Evolutionary conservation across 2,329 filamentous ascomycete genomes (phyloP).

Genomic region (Xylaria sp.): DNA sequence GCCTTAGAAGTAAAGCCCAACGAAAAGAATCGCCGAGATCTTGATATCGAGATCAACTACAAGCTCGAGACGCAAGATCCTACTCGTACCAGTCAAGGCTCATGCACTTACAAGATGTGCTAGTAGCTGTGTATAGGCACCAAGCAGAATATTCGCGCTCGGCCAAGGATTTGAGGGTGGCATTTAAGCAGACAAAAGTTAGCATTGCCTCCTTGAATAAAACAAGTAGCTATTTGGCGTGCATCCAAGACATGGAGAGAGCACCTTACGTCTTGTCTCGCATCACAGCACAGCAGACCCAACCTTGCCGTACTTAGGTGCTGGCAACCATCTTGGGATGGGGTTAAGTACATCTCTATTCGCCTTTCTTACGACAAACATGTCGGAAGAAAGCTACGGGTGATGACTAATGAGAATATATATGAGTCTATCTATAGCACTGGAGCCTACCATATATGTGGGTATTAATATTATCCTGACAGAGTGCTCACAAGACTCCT

Average conservation of each 20-base stretch:
- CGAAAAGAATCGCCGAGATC: slow-evolving; percentile 90
- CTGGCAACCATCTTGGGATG: slow-evolving; percentile 9
- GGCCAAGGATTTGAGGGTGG: background rate
- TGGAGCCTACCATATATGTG: slow-evolving; percentile 4
- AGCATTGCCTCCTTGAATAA: slow-evolving; percentile 13
- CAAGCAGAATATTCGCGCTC: slow-evolving; percentile 5
- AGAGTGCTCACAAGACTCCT: slow-evolving; percentile 1
- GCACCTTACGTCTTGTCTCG: background rate
- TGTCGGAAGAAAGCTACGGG: slow-evolving; percentile 21
- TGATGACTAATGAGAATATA: slow-evolving; percentile 25
- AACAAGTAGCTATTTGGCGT: background rate
- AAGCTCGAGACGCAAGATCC: slow-evolving; percentile 79
- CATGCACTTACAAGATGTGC: slow-evolving; percentile 84
- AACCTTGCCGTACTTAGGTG: background rate
- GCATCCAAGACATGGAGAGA: slow-evolving; percentile 1
- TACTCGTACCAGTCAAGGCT: slow-evolving; percentile 72
- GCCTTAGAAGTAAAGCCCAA: slow-evolving; percentile 86
- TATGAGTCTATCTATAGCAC: slow-evolving; percentile 12
- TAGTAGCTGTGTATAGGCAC: slow-evolving; percentile 48
- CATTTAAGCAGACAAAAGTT: background rate
- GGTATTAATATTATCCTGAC: slow-evolving; percentile 10
- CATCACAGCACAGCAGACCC: background rate
- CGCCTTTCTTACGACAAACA: slow-evolving; percentile 20
- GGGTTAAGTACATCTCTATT: slow-evolving; percentile 19
- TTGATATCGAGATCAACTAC: slow-evolving; percentile 91